These are phyloP conservation scores for Ilex aquifolium DNA, from an alignment of 257 asterid species.

Conservation along the genomic window DNA sequence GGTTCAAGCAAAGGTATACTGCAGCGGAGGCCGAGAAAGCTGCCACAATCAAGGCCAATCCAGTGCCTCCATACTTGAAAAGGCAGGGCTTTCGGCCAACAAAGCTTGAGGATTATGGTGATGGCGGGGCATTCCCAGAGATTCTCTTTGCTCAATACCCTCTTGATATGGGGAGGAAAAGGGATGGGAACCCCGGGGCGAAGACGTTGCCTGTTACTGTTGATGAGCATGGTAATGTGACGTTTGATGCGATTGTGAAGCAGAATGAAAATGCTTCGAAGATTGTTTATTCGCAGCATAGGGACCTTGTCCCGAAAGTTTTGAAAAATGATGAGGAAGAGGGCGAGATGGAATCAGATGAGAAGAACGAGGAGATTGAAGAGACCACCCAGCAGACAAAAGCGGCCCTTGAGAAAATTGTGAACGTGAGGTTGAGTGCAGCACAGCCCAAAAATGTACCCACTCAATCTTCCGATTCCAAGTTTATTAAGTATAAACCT, in stretches of 20 bases:
- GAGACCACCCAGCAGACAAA: constrained; percentile 76
- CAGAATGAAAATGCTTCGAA: constrained; percentile 85
- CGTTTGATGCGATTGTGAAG: constrained; percentile 80
- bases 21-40: constrained; percentile 48
- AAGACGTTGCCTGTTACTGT: constrained; percentile 77
- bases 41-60: constrained; percentile 46
- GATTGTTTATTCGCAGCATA: constrained; percentile 73
- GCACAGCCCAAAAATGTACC: constrained; percentile 95
- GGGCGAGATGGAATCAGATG: constrained; percentile 71
- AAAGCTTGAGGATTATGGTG: constrained; percentile 81
- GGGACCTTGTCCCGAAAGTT: constrained; percentile 70
- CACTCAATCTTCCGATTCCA: constrained; percentile 60
- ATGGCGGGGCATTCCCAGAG: constrained; percentile 94
- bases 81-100: constrained; percentile 81
- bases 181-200: constrained; percentile 42
- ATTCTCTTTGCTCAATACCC: constrained; percentile 83
- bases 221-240: constrained; percentile 78
- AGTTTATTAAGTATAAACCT: constrained; percentile 91
- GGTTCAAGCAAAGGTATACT: constrained; percentile 56
- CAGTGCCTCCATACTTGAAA: constrained; percentile 66
- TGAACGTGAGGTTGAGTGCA: constrained; percentile 81
- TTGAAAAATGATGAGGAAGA: constrained; percentile 49
- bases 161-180: constrained; percentile 73
- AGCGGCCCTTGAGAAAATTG: constrained; percentile 91
- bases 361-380: constrained; percentile 71